Evolutionary conservation across 495 filamentous ascomycete species (phyloP).

Genomic region (Penicillium subrubescens): DNA sequence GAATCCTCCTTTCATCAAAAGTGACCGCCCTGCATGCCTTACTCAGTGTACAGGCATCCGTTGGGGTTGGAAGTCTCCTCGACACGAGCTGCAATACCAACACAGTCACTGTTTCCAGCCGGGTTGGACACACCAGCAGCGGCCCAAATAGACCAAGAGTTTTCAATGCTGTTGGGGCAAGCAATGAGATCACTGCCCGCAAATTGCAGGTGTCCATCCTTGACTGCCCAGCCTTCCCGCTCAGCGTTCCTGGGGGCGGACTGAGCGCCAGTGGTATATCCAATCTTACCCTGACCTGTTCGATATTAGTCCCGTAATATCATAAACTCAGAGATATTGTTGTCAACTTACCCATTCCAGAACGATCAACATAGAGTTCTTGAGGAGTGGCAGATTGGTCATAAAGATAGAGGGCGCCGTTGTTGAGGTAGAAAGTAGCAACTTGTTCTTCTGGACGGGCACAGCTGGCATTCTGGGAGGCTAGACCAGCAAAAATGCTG

Average conservation of each 20-base stretch:
- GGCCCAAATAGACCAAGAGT: conserved; percentile 53
- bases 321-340: neutral
- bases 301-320: neutral
- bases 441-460: conserved; percentile 32
- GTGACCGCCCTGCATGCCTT: neutral
- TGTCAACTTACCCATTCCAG: conserved; percentile 48
- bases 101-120: conserved; percentile 46
- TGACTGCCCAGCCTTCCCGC: conserved; percentile 45
- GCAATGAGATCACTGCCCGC: conserved; percentile 46
- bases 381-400: conserved; percentile 40
- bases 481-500: conserved; percentile 47
- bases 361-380: conserved; percentile 53
- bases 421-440: conserved; percentile 52
- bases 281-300: conserved; percentile 51
- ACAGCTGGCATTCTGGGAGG: conserved; percentile 48
- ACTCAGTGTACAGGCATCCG: conserved; percentile 63
- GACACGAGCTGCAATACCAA: conserved; percentile 43
- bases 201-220: conserved; percentile 46
- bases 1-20: neutral
- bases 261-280: conserved; percentile 49
- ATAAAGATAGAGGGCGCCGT: conserved; percentile 51
- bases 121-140: conserved; percentile 43
- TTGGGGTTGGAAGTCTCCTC: conserved; percentile 30
- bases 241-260: conserved; percentile 41
- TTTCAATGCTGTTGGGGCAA: conserved; percentile 51